Evolutionary conservation across 2,329 filamentous ascomycete genomes (phyloP), one percentile per base, ranked within the genome.

Genomic region (Hymenoscyphus fraxineus): DNA sequence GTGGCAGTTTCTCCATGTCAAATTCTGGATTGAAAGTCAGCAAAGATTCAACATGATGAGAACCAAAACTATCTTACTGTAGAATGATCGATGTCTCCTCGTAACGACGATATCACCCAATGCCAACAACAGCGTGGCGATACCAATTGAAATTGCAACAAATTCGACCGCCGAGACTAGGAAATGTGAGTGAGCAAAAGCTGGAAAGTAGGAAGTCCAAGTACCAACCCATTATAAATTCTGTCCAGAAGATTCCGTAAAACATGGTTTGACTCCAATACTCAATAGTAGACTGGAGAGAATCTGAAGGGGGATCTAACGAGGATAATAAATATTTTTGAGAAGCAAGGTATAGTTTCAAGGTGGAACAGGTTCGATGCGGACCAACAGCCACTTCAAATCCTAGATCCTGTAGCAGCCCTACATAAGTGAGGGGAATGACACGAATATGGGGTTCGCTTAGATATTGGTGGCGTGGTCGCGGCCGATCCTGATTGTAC

Each of bases 1-100:
- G 19, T 19, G 51, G 58, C 16, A 59, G 64, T 22, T 58, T 62
- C 32, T 59, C 47, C 27, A 59, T 31, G 38, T 58, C 57, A 22
- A 54, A 55, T 38, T 40, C 61, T 63, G 27, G 27, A 15, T 6
- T 13, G 40, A 19, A 12, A 7, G 13, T 63, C 27, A 55, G 61
- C 12, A 51, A 47, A 27, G 3, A 19, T 16, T 38, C 12, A 7
- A 3, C 6, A 6, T 6, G 55, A 31, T 35, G 13, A 16, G 13
- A 22, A 39, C 2, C 2, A 16, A 38, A 13, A 56, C 9, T 15
- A 22, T 6, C 59, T 61, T 19, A 61, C 59, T 61, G 15, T 61
- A 40, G 47, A 61, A 56, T 9, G 59, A 39, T 22, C 59, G 59
- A 16, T 56, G 59, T 56, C 59, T 39, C 19, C 32, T 19, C n/a